phyloP scores from a whole-genome alignment of 1,284 basidiomycete species.

The Hymenochaete sp. region DNA sequence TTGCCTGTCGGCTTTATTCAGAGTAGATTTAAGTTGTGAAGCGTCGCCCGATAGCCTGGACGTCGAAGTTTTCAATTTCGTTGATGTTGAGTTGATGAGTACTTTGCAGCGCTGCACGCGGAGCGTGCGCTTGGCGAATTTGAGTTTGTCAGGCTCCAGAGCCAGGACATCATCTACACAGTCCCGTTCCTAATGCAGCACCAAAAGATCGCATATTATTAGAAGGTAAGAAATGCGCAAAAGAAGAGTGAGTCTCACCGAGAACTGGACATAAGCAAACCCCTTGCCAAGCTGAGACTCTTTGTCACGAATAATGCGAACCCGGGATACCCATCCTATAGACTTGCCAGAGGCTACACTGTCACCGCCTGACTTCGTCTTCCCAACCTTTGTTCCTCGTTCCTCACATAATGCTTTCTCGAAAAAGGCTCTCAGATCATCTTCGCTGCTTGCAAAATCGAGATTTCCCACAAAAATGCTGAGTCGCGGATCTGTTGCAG shows the following conservation, averaged over 20 bases:
- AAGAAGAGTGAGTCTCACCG: slow-evolving; percentile 40
- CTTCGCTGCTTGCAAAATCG: slow-evolving; percentile 88
- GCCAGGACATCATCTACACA: slow-evolving; percentile 87
- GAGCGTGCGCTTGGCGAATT: slow-evolving; percentile 83
- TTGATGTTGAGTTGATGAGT: background rate
- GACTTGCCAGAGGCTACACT: slow-evolving; percentile 16
- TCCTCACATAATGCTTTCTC: slow-evolving; percentile 73
- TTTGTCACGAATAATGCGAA: slow-evolving; percentile 84
- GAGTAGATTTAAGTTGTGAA: background rate
- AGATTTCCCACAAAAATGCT: slow-evolving; percentile 90
- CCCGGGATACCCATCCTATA: slow-evolving; percentile 75
- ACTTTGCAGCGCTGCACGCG: slow-evolving; percentile 78
- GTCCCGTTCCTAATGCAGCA: slow-evolving; percentile 57
- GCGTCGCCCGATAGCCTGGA: background rate
- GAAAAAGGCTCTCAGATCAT: slow-evolving; percentile 82
- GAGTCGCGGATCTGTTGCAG: slow-evolving; percentile 60
- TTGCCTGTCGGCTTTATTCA: slow-evolving; percentile 4
- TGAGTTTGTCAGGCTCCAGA: slow-evolving; percentile 64
- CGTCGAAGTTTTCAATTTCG: background rate
- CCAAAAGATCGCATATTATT: slow-evolving; percentile 8
- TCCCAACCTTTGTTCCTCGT: too few species aligned
- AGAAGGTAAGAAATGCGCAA: background rate
- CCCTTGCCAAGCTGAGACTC: slow-evolving; percentile 97
- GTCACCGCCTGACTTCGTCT: too few species aligned
- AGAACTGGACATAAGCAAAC: slow-evolving; percentile 89